Base-by-base conservation (phyloP, 140 eudicot genomes). In the Ambrosia hybrid region DNA sequence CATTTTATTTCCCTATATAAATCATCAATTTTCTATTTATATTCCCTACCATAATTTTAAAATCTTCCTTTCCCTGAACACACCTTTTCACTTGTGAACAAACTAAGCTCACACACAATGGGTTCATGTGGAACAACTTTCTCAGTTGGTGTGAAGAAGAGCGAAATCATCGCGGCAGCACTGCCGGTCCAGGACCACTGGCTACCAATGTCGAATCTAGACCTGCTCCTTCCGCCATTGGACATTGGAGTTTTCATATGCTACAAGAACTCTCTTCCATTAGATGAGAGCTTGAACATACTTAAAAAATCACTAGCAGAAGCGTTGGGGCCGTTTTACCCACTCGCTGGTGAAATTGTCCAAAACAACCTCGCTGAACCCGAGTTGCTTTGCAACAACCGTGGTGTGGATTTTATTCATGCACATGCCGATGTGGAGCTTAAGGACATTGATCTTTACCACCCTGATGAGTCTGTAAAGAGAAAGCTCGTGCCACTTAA, bases 331-430 rank as follows among this genome's bases (percentile, higher is more conserved):
- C 38, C 82, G 0, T 91, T 64, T 78, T 88, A 85, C 45, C 83
- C 92, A 1, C 76, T 91, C 3, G 87, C 97, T 4, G 95, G 97
- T 14, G 95, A 87, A 73, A 57, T 91, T 4, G 79, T 84, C 12
- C 72, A 65, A 10, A 91, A 88, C 83, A 51, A 9, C 61, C 45
- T 36, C 1, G 88, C 82, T 1, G 95, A 88, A 60, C 92, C 97
- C 5, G 88, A 83, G 82, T 59, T 91, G 43, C 71, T 81, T 0
- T 88, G 92, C 71, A 85, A 88, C 70, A 85, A 88, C 86, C 80
- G 85, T 0, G 97, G 97, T 11, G 95, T 91, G 7, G 90, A 85
- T 66, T 91, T 88, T n/a, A 58, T 81, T 3, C 71, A 78, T 5
- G 90, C 92, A 3, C 62, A 14, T 38, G 87, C 84, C 0, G 91